Percentiles rank a stretch among this genome's conserved stretches.
Evolutionary conservation across 257 asterid genomes (phyloP).

Genomic region (Penstemon davidsonii): DNA sequence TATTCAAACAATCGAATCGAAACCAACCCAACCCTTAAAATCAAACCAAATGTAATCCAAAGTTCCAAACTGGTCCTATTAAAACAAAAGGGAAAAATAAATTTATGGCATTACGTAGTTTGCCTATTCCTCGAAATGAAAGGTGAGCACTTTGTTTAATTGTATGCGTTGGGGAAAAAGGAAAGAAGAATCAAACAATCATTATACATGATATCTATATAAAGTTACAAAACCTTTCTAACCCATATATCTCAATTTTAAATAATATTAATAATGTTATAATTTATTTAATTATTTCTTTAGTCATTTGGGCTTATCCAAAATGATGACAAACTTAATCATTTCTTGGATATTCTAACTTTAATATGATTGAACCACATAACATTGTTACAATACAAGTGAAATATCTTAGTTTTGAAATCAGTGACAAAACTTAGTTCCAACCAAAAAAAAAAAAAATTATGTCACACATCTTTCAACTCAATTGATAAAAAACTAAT

Average conservation of each 20-base stretch:
- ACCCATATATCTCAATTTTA: constrained; percentile 41
- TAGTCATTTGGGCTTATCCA: constrained; percentile 42
- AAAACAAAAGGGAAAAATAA: background rate
- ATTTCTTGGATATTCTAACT: background rate
- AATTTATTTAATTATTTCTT: constrained; percentile 30
- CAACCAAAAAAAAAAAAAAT: no score
- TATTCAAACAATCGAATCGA: no score
- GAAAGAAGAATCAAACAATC: constrained; percentile 31
- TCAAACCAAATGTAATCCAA: no score
- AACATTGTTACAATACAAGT: no score
- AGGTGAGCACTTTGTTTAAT: constrained; percentile 38
- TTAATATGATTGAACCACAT: no score
- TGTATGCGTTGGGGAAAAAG: constrained; percentile 33
- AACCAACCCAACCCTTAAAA: no score
- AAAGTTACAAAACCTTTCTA: constrained; percentile 40
- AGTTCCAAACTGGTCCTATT: background rate
- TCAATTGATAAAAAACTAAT: background rate
- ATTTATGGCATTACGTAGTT: constrained; percentile 24
- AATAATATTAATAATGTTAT: background rate
- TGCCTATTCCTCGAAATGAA: constrained; percentile 40
- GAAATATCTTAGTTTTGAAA: no score
- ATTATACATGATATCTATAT: constrained; percentile 25
- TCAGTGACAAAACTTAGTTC: no score
- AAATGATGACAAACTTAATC: constrained; percentile 31
- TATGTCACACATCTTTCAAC: no score